Evolutionary conservation across 1,139 yeast genomes (phyloP).

Genomic region (Kurtzmaniella natalensis): DNA sequence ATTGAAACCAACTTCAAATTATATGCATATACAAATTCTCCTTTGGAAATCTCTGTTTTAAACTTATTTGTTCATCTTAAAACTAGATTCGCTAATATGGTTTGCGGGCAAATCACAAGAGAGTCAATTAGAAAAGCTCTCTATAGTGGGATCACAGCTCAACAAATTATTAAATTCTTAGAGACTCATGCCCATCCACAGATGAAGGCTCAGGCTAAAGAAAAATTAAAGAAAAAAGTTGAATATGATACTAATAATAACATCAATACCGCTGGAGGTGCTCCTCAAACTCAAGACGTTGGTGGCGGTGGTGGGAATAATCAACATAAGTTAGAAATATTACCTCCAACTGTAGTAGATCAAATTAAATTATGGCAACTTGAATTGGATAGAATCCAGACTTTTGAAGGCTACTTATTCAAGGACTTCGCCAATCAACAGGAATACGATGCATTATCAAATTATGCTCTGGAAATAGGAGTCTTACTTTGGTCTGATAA

Average conservation of each 20-base stretch:
- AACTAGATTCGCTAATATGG: slow-evolving; percentile 86
- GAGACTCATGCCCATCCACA: slow-evolving; percentile 95
- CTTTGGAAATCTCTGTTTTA: slow-evolving; percentile 88
- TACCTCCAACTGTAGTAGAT: slow-evolving; percentile 95
- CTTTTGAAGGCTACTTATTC: slow-evolving; percentile 83
- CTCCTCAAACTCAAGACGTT: slow-evolving; percentile 30
- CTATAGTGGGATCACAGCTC: slow-evolving; percentile 88
- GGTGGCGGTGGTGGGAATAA: slow-evolving; percentile 13
- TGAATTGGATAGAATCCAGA: slow-evolving; percentile 86
- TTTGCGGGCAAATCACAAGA: slow-evolving; percentile 87
- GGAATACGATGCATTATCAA: slow-evolving; percentile 69
- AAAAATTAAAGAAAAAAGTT: slow-evolving; percentile 57
- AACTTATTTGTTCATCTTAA: slow-evolving; percentile 82
- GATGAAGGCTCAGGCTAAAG: slow-evolving; percentile 72
- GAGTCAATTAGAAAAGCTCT: slow-evolving; percentile 86
- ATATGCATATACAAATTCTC: slow-evolving; percentile 93
- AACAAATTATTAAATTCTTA: slow-evolving; percentile 83
- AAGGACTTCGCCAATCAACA: slow-evolving; percentile 76
- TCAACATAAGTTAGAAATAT: slow-evolving; percentile 52
- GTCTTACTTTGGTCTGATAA: slow-evolving; percentile 83
- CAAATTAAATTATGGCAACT: slow-evolving; percentile 95
- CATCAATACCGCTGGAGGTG: slow-evolving; percentile 46
- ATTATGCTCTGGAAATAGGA: slow-evolving; percentile 87
- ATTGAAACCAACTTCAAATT: slow-evolving; percentile 91
- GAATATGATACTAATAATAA: slow-evolving; percentile 61